Evolutionary conservation across 441 rosid species (phyloP), one percentile per base, ranked within the genome.

Genomic region (Aquilaria agallochum): DNA sequence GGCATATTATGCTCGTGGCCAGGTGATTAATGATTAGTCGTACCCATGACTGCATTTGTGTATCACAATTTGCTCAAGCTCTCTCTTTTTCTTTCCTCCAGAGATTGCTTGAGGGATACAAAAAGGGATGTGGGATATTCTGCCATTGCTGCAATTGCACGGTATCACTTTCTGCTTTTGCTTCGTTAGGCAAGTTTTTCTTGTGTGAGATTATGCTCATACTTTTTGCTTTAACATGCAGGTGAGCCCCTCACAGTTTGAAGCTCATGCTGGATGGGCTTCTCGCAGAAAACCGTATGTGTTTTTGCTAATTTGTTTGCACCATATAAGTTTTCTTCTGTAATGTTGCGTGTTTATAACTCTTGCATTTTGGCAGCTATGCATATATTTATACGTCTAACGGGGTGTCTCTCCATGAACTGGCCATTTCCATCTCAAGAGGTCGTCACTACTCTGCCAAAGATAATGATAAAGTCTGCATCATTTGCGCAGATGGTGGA

Each of bases 181-280:
- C 58, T 64, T 59, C 52, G 50, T 33, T 53, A 50, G 53, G 13
- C 52, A 45, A 49, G 44, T 57, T 63, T 50, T 14, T 55, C 31
- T 40, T n/a, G 14, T 51, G 11, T 14, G 11, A 20, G 32, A 63
- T 44, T 7, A 44, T 51, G 13, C 55, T 68, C 36, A 53, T 45
- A 66, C 50, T 53, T 53, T 56, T 63, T 62, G 53, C 65, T 42
- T 67, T 68, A 64, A 67, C 55, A 60, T 72, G 77, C 89, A 95
- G 99, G 98, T 95, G 76, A 95, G 99, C 82, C 90, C 99, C 69
- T 90, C 98, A 58, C 85, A 82, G 34, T 94, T 94, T 64, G 97
- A 94, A 81, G 96, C 88, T 81, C 98, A 94, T 81, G 98, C 98
- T 70, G 97, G 98, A 75, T 94, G 98, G 95, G 87, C 96, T 64